phyloP scores from a whole-genome alignment of 345 rosid species.

The Hypericum androsaemum region DNA sequence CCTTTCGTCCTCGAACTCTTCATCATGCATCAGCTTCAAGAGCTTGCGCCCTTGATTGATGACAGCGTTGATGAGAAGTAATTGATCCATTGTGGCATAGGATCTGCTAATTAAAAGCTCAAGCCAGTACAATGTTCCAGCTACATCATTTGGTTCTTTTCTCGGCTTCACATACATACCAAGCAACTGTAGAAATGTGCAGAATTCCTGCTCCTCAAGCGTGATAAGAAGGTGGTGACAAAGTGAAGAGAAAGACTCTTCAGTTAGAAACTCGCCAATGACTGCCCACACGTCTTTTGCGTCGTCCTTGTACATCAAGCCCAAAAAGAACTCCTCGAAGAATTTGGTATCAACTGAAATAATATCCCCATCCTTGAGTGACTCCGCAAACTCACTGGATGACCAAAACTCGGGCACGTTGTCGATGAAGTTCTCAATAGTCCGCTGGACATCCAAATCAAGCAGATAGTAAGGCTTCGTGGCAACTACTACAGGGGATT shows the following conservation, averaged over 20 bases:
- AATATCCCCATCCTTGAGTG: conserved; percentile 74
- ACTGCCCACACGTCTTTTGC: conserved; percentile 57
- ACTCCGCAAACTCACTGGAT: conserved; percentile 65
- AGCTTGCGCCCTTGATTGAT: conserved; percentile 59
- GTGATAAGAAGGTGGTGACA: conserved; percentile 62
- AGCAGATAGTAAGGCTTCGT: conserved; percentile 94
- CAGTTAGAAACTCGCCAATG: conserved; percentile 53
- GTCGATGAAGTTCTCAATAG: conserved; percentile 65
- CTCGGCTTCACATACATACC: conserved; percentile 21
- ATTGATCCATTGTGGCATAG: conserved; percentile 46
- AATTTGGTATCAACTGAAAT: conserved; percentile 48
- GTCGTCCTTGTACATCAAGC: conserved; percentile 64
- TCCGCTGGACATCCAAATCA: conserved; percentile 64
- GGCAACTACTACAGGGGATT: conserved; percentile 90
- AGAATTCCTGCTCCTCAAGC: conserved; percentile 52
- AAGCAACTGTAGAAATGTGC: conserved; percentile 43
- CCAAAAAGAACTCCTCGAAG: conserved; percentile 50
- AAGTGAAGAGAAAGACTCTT: conserved; percentile 52
- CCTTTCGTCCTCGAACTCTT: conserved; percentile 36
- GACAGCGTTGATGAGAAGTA: conserved; percentile 55
- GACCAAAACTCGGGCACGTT: conserved; percentile 93
- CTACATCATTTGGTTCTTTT: conserved; percentile 20
- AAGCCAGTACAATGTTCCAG: conserved; percentile 45
- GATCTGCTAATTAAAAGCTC: conserved; percentile 42
- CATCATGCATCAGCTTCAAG: conserved; percentile 48